Evolutionary conservation across 176 grass and related monocot species (phyloP).

Genomic region (Elaeis guineensis): DNA sequence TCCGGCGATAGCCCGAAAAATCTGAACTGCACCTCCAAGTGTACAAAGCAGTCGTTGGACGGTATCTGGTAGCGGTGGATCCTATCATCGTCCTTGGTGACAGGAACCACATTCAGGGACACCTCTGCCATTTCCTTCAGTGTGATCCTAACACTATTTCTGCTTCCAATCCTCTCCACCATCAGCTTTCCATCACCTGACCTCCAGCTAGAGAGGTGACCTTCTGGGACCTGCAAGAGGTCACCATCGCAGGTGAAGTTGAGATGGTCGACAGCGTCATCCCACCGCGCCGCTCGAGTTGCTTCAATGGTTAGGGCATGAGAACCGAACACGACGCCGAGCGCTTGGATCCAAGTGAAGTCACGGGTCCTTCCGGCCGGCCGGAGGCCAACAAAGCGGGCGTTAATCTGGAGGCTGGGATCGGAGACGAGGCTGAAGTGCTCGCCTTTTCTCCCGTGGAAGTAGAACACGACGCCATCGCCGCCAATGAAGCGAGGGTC

Average conservation of each 20-base stretch:
- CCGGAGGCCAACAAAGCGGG: not conserved
- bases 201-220: conserved; percentile 26
- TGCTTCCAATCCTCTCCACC: conserved; percentile 25
- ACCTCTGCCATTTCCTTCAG: conserved; percentile 11
- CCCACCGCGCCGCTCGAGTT: conserved; percentile 6
- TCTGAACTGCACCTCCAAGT: conserved; percentile 27
- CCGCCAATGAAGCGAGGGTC: conserved; percentile 20
- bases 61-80: conserved; percentile 10
- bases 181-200: conserved; percentile 11
- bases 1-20: conserved; percentile 8
- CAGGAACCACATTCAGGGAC: too few relatives aligned
- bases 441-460: conserved; percentile 27
- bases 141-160: conserved; percentile 23
- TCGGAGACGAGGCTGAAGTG: conserved; percentile 28
- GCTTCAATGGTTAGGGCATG: conserved; percentile 20
- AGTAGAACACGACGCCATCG: conserved; percentile 32
- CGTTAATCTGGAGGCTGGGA: conserved; percentile 28
- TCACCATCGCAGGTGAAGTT: conserved; percentile 16
- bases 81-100: too few relatives aligned
- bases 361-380: conserved; percentile 5
- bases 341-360: conserved; percentile 44
- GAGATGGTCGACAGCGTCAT: conserved; percentile 20
- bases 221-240: conserved; percentile 15
- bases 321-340: conserved; percentile 22
- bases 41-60: conserved; percentile 17